A percentile compares a stretch with the other conserved stretches of the same genome.
phyloP scores from a whole-genome alignment of 768 basidiomycete species.

The Aureoboletus auriporus region DNA sequence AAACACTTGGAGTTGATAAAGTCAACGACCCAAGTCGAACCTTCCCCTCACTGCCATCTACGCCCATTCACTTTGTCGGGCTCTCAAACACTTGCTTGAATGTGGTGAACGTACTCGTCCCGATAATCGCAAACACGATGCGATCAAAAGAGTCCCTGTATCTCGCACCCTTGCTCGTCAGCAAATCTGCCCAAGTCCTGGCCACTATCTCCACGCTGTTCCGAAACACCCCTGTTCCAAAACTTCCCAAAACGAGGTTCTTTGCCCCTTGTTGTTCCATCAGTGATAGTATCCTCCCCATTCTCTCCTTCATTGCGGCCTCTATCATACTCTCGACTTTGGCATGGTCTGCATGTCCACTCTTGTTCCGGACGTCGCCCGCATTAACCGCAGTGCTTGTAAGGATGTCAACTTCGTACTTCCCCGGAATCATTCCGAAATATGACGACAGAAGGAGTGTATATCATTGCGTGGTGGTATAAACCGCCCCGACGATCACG shows the following conservation, averaged over 20 bases:
- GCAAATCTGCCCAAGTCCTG: conserved; percentile 58
- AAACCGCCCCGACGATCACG: conserved; percentile 47
- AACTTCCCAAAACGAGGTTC: conserved; percentile 67
- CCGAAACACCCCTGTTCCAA: conserved; percentile 74
- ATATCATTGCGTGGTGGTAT: conserved; percentile 79
- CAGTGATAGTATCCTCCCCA: conserved; percentile 61
- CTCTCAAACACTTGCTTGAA: conserved; percentile 38
- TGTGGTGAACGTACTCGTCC: conserved; percentile 41
- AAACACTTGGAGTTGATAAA: no score
- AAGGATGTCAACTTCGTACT: conserved; percentile 57
- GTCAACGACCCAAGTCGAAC: no score
- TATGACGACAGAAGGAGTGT: conserved; percentile 58
- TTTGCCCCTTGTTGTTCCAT: conserved; percentile 63
- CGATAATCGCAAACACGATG: conserved; percentile 66
- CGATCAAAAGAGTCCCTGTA: conserved; percentile 57
- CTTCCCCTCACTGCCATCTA: not conserved
- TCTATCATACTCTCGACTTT: conserved; percentile 41
- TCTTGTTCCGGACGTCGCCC: conserved; percentile 38
- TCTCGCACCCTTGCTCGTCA: conserved; percentile 45
- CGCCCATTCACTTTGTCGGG: not conserved
- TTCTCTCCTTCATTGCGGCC: conserved; percentile 61
- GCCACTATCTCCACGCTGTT: conserved; percentile 61
- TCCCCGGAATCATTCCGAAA: conserved; percentile 63
- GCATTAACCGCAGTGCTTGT: conserved; percentile 79
- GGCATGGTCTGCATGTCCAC: conserved; percentile 2